Base-by-base conservation (phyloP, 768 basidiomycete species). In the Naematelia aurantialba region DNA sequence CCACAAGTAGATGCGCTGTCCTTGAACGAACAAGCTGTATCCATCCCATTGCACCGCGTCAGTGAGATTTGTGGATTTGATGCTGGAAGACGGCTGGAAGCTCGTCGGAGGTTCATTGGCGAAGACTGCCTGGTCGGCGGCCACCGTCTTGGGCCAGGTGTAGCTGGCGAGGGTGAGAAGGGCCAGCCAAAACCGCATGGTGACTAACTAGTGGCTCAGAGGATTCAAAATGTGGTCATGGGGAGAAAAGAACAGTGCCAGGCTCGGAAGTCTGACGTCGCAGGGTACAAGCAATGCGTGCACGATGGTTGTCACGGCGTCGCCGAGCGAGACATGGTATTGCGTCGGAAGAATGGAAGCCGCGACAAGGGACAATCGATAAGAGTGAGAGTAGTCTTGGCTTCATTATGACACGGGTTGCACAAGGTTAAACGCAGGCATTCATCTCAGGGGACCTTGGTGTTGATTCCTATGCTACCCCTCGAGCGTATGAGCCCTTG, bases 1-100 rank as follows among this genome's bases (percentile, higher is more conserved):
- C 87, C 88, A 82, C 2, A 89, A 73, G 64, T 89, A 88, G 19
- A 88, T 72, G 14, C 89, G 80, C 66, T 88, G 88, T 2, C 84
- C 85, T 45, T 83, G 82, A 42, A 89, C 66, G 55, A 85, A 81
- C 10, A 90, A 78, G 69, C 85, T 88, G 72, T 87, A 87, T 63
- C 84, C 85, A 73, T 89, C 88, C 85, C 85, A 86, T 2, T 53
- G 51, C 4, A 58, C 48, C 17, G 39, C 30, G 45, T 62, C 49
- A 10, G 58, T 62, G 8, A 60, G 59, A 34, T 60, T 60, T 31
- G 53, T 55, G 12, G 53, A 55, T 19, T 47, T 47, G n/a, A 47
- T 8, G 12, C 10, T 47, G 11, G 46, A 47, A 19, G 46, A 47
- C n/a, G 46, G 46, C 11, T 12, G n/a, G 21, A 47, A 47, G 34